Percentiles rank a stretch among this genome's conserved stretches.
Conservation (phyloP, 208 protist genomes). For the Tetramitus jugosus region DNA sequence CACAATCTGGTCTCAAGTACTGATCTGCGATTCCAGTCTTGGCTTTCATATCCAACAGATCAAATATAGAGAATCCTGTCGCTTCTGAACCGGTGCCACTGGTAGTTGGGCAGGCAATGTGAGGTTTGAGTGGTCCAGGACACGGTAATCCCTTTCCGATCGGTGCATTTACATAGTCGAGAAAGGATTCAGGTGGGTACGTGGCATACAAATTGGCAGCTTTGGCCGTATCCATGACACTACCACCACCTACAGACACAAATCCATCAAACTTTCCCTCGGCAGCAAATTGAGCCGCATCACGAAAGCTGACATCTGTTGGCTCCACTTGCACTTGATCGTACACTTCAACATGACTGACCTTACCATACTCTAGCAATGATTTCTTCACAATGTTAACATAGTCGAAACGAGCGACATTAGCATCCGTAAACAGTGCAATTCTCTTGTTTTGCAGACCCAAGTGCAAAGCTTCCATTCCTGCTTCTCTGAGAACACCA, state of each 20-base stretch:
- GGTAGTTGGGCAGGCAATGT: slow-evolving; percentile 28
- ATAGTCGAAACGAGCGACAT: background rate
- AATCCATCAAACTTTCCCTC: slow-evolving; percentile 36
- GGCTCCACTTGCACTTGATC: slow-evolving; percentile 35
- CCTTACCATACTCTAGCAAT: background rate
- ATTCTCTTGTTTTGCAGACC: background rate
- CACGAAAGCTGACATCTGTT: slow-evolving; percentile 36
- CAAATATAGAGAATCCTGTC: slow-evolving; percentile 28
- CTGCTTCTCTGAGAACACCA: background rate
- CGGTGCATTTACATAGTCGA: slow-evolving; percentile 46
- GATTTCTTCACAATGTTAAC: background rate
- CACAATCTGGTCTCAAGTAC: slow-evolving; percentile 8
- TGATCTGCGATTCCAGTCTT: slow-evolving; percentile 27
- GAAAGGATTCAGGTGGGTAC: slow-evolving; percentile 37
- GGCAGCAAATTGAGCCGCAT: slow-evolving; percentile 36
- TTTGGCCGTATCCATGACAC: slow-evolving; percentile 41
- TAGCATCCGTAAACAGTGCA: background rate
- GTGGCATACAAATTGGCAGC: slow-evolving; percentile 44
- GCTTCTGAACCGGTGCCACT: slow-evolving; percentile 23
- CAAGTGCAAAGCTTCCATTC: background rate
- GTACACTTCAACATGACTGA: too few relatives aligned
- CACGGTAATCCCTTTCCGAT: slow-evolving; percentile 34
- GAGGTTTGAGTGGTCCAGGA: slow-evolving; percentile 2
- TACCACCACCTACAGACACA: slow-evolving; percentile 35
- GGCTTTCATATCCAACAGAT: slow-evolving; percentile 16